Base-by-base conservation (phyloP, 148 eudicot species). In the Chenopodium quinoa region DNA sequence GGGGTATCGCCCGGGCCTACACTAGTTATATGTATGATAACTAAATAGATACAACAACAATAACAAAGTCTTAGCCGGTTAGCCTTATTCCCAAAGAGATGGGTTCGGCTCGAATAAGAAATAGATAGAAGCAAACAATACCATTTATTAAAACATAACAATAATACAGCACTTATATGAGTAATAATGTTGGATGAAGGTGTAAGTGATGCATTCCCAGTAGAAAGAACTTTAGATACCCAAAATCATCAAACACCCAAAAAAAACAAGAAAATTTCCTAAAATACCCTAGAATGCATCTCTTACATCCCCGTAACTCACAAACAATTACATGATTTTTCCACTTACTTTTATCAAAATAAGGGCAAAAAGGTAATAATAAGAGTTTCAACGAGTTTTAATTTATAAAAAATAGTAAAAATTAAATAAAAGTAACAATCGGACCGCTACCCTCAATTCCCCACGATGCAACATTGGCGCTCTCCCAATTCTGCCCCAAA, bases 361-460 rank as follows among this genome's bases (percentile, higher is more conserved):
- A 17, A 31, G 17, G 37, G 52, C 19, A 31, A 62, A 63, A 17
- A n/a, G 10, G 9, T 17, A 10, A 58, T 12, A 58, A 46, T 5
- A 3, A 71, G 23, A 44, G 7, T 27, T 50, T 11, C 54, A 50
- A 50, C 54, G 14, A 10, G 16, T 50, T 50, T 5, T 50, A 50
- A 50, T 10, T 50, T 50, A 50, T 50, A 56, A 78, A 11, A 8
- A 40, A 62, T 1, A 50, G 16, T 10, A 74, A 64, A 20, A 27
- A 79, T 40, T n/a, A 63, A 68, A n/a, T 62, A 79, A 65, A 72
- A 52, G 71, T 82, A 84, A 81, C 84, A 83, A 64, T 93, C 97
- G 97, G 97, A 93, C 97, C 97, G 97, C 87, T 90, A 90, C 94
- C 97, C 92, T 91, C 94, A 90, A 91, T 93, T 90, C 97, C 97